Evolutionary conservation across 2,329 filamentous ascomycete genomes (phyloP).

Genomic region (Trichoderma asperellum): DNA sequence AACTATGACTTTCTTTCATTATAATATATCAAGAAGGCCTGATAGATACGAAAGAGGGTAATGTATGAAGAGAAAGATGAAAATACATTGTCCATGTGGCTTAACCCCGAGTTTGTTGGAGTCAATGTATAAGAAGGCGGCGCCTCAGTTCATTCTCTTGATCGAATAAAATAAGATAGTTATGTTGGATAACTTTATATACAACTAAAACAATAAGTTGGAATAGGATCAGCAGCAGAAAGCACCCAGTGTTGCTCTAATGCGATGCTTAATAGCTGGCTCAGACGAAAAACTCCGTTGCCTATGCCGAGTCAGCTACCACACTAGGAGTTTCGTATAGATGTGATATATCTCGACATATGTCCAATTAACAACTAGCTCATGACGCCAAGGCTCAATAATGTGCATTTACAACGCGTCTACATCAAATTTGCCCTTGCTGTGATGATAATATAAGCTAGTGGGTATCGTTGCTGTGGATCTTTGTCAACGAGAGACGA

Average conservation of each 20-base stretch:
- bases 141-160: background rate
- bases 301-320: background rate
- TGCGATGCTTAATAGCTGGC: background rate
- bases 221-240: background rate
- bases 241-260: background rate
- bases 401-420: no score
- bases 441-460: background rate
- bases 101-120: background rate
- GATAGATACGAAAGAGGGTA: background rate
- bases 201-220: background rate
- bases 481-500: background rate
- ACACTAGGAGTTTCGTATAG: background rate
- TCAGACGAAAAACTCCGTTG: background rate
- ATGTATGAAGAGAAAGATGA: no score
- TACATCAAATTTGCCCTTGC: background rate
- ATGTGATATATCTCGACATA: background rate
- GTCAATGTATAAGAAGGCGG: background rate
- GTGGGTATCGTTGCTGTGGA: slow-evolving; percentile 7
- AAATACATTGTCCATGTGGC: no score
- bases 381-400: background rate
- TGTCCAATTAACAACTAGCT: background rate
- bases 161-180: background rate
- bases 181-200: background rate
- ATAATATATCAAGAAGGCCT: background rate
- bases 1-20: rapidly evolving